Evolutionary conservation across 176 grass and related monocot species (phyloP), one percentile per base, ranked within the genome.

Genomic region (Eleusine indica): DNA sequence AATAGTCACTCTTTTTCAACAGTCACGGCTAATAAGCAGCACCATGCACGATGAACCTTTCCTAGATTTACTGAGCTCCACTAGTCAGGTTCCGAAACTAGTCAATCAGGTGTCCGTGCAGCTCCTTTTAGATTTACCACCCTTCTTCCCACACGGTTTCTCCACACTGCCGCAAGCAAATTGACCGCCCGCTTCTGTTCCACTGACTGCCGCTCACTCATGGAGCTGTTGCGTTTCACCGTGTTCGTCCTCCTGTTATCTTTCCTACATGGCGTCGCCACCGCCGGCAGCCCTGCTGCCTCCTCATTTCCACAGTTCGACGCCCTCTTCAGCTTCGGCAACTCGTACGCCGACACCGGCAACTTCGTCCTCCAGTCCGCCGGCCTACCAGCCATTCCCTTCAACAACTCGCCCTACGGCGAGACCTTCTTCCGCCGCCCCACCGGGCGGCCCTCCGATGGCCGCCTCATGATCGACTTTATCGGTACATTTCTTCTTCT

Each of bases 391-490:
- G 21, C 62, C 37, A 40, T 79, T 76, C 62, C 80, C 1, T 94
- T 89, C 66, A 90, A 91, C 75, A 65, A 84, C 65, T 73, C 68
- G 9, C 92, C 92, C 21, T 94, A 94, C 73, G 92, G 89, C 9
- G 81, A 88, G 14, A 94, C 92, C 16, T 91, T 84, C 83, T 94
- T 94, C 22, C 28, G 62, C 28, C 57, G 60, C 60, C 73, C 92
- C 51, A 94, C 92, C 4, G 92, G 92, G 14, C 90, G 90, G 18
- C 77, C 82, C 13, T 95, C 82, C n/a, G 76, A 95, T 39, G 93
- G 93, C 46, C 88, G 90, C 75, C 79, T 96, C n/a, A 39, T 92
- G 73, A 75, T 96, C 71, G 90, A 96, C 78, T 96, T 96, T 73
- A 80, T 96, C 35, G 85, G 88, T 95, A 88, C 32, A 7, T 35